These are phyloP conservation scores for Yamadazyma triangularis DNA, from an alignment of 1,139 yeast genomes.

Conservation along the genomic window DNA sequence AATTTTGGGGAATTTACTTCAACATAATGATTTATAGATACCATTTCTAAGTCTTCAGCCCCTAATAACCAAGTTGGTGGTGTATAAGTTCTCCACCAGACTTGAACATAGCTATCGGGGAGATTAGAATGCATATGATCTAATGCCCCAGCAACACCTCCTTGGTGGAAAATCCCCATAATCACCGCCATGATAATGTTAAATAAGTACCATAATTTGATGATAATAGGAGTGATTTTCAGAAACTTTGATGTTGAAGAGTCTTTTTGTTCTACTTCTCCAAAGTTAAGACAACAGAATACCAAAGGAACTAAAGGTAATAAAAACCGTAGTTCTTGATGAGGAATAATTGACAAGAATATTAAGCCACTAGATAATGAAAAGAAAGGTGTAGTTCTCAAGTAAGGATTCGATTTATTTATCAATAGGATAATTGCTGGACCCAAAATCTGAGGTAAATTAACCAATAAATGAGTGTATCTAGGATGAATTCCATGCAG, in stretches of 20 bases:
- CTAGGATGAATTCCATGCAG: slow-evolving; percentile 81
- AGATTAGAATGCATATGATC: slow-evolving; percentile 18
- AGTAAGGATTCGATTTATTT: slow-evolving; percentile 26
- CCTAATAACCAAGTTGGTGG: slow-evolving; percentile 90
- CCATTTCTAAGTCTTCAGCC: slow-evolving; percentile 15
- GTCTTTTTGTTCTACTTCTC: slow-evolving; percentile 3
- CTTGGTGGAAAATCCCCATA: slow-evolving; percentile 85
- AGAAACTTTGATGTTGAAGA: slow-evolving; percentile 7
- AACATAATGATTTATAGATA: slow-evolving; percentile 12
- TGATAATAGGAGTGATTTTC: slow-evolving; percentile 12
- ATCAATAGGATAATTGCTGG: slow-evolving; percentile 54
- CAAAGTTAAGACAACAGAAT: slow-evolving; percentile 56
- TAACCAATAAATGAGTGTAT: slow-evolving; percentile 68
- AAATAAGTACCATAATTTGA: slow-evolving; percentile 59
- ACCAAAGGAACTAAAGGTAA: slow-evolving; percentile 72
- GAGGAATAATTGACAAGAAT: slow-evolving; percentile 70
- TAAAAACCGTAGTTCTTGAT: slow-evolving; percentile 86
- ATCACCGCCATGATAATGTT: slow-evolving; percentile 55
- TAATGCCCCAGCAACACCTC: slow-evolving; percentile 77
- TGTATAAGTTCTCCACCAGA: slow-evolving; percentile 94
- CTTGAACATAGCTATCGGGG: slow-evolving; percentile 24
- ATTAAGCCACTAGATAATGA: slow-evolving; percentile 59
- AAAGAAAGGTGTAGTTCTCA: slow-evolving; percentile 49
- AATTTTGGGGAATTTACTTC: slow-evolving; percentile 6
- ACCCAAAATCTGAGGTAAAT: slow-evolving; percentile 77